Evolutionary conservation across 2,329 filamentous ascomycete genomes (phyloP), one percentile per base, ranked within the genome.

Genomic region (Calonectria pauciramosa): DNA sequence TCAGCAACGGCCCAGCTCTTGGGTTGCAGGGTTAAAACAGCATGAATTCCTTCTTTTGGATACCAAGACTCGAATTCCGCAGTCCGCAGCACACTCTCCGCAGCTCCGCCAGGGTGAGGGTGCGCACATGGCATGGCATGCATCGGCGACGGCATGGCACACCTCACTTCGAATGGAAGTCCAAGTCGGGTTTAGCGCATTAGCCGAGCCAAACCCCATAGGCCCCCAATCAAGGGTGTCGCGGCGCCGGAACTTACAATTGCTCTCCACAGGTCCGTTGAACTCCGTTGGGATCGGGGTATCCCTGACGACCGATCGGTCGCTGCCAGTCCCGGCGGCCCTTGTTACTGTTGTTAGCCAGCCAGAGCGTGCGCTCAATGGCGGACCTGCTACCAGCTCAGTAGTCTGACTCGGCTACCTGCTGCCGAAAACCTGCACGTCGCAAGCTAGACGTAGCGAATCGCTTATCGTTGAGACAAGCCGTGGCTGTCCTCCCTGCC

Each of bases 241-340:
- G 56, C 71, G 52, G 69, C 52, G 69, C 54, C 77, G 76, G 78
- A 64, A 71, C 68, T 77, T 77, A 23, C 56, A 30, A 73, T 77
- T 41, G 32, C 51, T 67, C 56, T 38, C 28, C 20, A 60, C 14
- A 47, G 47, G 34, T 60, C 65, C 76, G 54, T 73, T 63, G 64
- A 75, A 76, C 71, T 76, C 76, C 76, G 77, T 75, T 78, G 76
- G 77, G 68, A 71, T 72, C 79, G 77, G 78, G 32, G 67, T 63
- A 79, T 80, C 67, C 36, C 71, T 75, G 68, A 73, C 51, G 66
- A 76, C 79, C 79, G 76, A 67, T 64, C 52, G 71, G 74, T 38
- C 54, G 41, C 36, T 16, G 28, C 26, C 28, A 41, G 32, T 32
- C 44, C 72, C 68, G 72, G 59, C 18, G 14, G 20, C 34, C 14